Evolutionary conservation across 331 rosid species (phyloP).

Genomic region (Saraca asoca): DNA sequence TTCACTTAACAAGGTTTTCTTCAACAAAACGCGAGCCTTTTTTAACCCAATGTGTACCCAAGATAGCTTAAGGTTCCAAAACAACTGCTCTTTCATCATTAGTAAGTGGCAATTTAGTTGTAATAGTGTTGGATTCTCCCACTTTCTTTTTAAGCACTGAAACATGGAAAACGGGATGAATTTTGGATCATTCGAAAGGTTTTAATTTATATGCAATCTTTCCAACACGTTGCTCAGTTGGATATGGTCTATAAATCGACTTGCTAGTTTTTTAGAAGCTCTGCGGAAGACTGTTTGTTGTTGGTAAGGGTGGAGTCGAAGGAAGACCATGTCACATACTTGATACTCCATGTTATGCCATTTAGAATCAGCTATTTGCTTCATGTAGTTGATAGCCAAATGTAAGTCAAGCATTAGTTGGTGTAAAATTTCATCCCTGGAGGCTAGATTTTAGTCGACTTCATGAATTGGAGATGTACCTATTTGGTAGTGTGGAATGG

Average conservation of each 20-base stretch:
- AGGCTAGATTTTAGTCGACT: not conserved
- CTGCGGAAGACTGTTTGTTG: too few species aligned
- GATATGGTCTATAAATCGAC: not conserved
- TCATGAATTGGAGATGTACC: not conserved
- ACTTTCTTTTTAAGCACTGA: not conserved
- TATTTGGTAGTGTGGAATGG: not conserved
- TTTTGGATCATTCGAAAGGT: not conserved
- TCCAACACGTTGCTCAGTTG: not conserved
- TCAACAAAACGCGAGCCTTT: not conserved
- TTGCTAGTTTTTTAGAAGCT: too few species aligned
- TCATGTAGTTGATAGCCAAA: not conserved
- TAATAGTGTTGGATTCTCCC: not conserved
- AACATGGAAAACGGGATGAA: constrained; percentile 2
- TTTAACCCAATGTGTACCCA: not conserved
- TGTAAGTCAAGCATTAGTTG: not conserved
- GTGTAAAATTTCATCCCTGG: not conserved
- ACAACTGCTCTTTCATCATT: not conserved
- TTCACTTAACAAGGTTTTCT: not conserved
- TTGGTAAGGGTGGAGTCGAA: too few species aligned
- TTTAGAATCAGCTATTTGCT: not conserved
- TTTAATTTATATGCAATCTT: not conserved
- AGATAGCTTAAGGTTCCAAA: not conserved
- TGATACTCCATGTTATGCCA: too few species aligned
- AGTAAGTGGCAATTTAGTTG: not conserved
- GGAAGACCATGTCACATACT: too few species aligned